Percentiles rank a stretch among this genome's conserved stretches.
These are phyloP conservation scores for Lyophyllum decastes DNA, from an alignment of 768 basidiomycete genomes.

Conservation along the genomic window DNA sequence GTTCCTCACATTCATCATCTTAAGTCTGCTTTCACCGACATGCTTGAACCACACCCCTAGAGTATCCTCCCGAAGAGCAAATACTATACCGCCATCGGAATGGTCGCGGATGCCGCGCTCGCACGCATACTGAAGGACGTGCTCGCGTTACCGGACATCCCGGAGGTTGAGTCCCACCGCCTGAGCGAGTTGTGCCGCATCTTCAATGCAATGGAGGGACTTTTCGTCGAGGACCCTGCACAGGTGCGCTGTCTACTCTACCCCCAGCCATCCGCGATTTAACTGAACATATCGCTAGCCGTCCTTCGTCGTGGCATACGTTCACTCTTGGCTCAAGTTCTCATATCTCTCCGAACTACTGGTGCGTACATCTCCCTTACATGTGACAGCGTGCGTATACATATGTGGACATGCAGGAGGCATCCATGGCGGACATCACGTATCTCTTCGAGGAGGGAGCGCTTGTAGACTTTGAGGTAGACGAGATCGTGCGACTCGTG, in stretches of 20 bases:
- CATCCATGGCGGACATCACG: constrained; percentile 87
- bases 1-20: constrained; percentile 13
- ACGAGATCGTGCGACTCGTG: constrained; percentile 82
- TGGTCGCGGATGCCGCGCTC: constrained; percentile 68
- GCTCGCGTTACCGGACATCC: constrained; percentile 79
- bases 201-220: constrained; percentile 74
- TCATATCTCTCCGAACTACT: constrained; percentile 91
- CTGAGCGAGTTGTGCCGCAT: constrained; percentile 83
- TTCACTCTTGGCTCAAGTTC: constrained; percentile 94
- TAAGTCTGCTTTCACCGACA: background rate
- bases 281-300: constrained; percentile 39
- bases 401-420: constrained; percentile 56
- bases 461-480: constrained; percentile 84
- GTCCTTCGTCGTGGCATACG: constrained; percentile 79
- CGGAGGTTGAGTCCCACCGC: constrained; percentile 82
- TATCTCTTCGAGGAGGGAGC: constrained; percentile 92
- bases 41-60: constrained; percentile 34
- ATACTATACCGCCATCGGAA: constrained; percentile 73
- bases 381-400: background rate
- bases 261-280: background rate
- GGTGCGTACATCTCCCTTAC: constrained; percentile 46
- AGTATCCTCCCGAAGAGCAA: constrained; percentile 67
- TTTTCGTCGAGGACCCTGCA: constrained; percentile 70
- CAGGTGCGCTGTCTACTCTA: constrained; percentile 42
- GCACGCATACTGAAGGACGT: constrained; percentile 71